phyloP scores from a whole-genome alignment of 345 rosid genomes.

The Pseudoturritis turrita region DNA sequence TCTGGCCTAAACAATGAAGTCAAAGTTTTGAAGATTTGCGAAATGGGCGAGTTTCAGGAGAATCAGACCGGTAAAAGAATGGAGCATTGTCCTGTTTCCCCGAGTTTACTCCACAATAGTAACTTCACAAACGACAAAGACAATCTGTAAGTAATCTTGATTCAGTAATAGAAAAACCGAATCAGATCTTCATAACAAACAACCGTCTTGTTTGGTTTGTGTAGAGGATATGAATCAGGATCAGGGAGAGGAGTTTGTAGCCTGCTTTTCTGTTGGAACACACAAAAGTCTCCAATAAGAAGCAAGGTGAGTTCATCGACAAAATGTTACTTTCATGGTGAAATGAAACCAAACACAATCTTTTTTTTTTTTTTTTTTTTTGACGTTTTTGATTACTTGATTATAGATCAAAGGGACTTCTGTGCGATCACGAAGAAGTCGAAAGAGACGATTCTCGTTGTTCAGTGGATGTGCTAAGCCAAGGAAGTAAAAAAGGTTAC shows the following conservation, averaged over 20 bases:
- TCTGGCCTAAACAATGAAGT: constrained; percentile 50
- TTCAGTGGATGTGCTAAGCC: constrained; percentile 64
- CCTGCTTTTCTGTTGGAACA: constrained; percentile 83
- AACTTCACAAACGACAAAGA: constrained; percentile 59
- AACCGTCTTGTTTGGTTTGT: constrained; percentile 12
- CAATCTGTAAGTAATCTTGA: constrained; percentile 59
- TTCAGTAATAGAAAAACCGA: not conserved
- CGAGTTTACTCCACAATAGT: constrained; percentile 68
- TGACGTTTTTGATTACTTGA: constrained; percentile 1
- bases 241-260: constrained; percentile 76
- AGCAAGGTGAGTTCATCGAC: constrained; percentile 48
- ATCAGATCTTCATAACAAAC: not conserved
- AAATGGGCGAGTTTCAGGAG: constrained; percentile 38
- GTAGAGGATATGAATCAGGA: constrained; percentile 74
- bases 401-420: constrained; percentile 53
- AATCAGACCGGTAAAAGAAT: constrained; percentile 45
- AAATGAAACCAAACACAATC: not conserved
- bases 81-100: constrained; percentile 61
- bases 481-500: constrained; percentile 43
- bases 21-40: constrained; percentile 54
- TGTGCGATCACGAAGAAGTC: constrained; percentile 40
- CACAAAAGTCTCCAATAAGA: constrained; percentile 40
- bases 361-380: not conserved
- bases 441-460: constrained; percentile 48
- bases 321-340: not conserved